phyloP scores from a whole-genome alignment of 1,139 yeast genomes.

The Casaregolazyma lundiana region DNA sequence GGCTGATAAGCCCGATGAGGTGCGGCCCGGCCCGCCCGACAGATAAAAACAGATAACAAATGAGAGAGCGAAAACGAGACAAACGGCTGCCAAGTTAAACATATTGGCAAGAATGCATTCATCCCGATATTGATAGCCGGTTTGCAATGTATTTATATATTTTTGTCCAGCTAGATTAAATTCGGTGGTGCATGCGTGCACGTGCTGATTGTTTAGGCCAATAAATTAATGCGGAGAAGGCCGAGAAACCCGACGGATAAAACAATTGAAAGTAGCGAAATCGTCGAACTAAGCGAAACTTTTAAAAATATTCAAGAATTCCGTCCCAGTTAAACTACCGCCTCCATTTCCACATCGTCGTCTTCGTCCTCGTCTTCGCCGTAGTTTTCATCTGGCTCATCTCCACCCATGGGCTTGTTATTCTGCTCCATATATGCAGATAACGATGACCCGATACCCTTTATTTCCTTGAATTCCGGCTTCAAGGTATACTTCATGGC shows the following conservation, averaged over 20 bases:
- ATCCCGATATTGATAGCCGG: too few relatives aligned
- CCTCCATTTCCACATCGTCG: constrained; percentile 28
- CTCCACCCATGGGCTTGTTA: constrained; percentile 20
- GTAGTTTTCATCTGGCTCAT: constrained; percentile 18
- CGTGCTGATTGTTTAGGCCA: not conserved
- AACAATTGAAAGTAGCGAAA: not conserved
- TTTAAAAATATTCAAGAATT: not conserved
- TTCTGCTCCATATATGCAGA: constrained; percentile 26
- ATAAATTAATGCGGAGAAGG: not conserved
- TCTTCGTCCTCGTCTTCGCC: constrained; percentile 31
- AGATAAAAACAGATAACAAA: too few relatives aligned
- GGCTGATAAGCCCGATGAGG: not conserved
- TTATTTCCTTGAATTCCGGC: constrained; percentile 67
- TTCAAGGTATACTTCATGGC: constrained; percentile 86
- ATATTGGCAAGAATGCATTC: too few relatives aligned
- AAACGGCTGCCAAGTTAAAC: too few relatives aligned
- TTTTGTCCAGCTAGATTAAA: not conserved
- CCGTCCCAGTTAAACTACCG: constrained; percentile 2
- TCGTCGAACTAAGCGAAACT: too few relatives aligned
- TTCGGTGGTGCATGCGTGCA: not conserved
- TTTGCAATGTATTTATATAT: too few relatives aligned
- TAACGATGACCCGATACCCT: constrained; percentile 40
- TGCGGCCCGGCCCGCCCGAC: too few relatives aligned
- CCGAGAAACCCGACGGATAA: not conserved
- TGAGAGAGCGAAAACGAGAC: too few relatives aligned